phyloP scores from a whole-genome alignment of 306 rosid genomes.

The Pachyrhizus erosus region DNA sequence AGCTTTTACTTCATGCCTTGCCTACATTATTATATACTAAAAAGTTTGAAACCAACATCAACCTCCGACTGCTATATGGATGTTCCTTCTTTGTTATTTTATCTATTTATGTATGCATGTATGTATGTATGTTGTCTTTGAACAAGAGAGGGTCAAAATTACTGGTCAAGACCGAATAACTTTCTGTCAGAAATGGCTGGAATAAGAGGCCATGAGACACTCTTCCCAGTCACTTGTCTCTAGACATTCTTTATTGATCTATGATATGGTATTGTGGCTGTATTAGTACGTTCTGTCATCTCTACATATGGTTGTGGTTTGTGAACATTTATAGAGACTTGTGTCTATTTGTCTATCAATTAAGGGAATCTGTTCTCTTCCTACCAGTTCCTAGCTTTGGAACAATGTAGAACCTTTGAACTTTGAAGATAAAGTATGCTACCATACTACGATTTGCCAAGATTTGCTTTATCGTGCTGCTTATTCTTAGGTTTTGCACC shows the following conservation, averaged over 20 bases:
- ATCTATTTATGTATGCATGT: not conserved
- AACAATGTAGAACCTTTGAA: conserved; percentile 29
- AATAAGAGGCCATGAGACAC: conserved; percentile 6
- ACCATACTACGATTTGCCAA: conserved; percentile 14
- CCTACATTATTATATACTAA: not conserved
- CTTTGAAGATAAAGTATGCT: not conserved
- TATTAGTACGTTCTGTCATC: not conserved
- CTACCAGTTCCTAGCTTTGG: not conserved
- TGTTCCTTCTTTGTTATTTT: not conserved
- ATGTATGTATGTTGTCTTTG: not conserved
- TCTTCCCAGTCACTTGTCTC: conserved; percentile 3
- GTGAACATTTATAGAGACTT: conserved; percentile 28
- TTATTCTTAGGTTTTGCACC: not conserved
- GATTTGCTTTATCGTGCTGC: conserved; percentile 7
- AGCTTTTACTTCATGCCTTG: conserved; percentile 16
- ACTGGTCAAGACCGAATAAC: conserved; percentile 17
- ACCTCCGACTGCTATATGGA: not conserved
- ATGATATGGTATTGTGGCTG: not conserved
- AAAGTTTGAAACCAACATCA: not conserved
- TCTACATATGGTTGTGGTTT: not conserved
- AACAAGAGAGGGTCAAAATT: conserved; percentile 9
- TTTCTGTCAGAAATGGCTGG: conserved; percentile 14
- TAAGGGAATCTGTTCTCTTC: not conserved
- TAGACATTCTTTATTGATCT: conserved; percentile 9
- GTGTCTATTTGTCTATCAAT: not conserved